Base-by-base conservation (phyloP, 1,284 basidiomycete genomes). In the Mixia osmundae region DNA sequence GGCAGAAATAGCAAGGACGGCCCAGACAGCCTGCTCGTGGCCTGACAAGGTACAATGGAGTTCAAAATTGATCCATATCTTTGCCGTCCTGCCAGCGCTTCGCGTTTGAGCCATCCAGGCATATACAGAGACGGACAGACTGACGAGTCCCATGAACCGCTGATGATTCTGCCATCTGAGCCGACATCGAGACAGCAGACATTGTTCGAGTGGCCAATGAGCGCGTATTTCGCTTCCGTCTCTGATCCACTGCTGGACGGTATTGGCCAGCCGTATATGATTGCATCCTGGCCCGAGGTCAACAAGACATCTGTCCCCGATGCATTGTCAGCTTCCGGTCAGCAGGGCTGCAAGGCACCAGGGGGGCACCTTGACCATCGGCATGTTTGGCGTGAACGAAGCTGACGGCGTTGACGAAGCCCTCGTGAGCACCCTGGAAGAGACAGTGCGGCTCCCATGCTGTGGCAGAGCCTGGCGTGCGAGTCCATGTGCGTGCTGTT, bases 101-200 rank as follows among this genome's bases (percentile, higher is more conserved):
- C 16, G 23, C n/a, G 9, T 23, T 18, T 18, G 40, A 25, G 7
- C 23, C 26, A 25, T n/a, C n/a, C n/a, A n/a, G n/a, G n/a, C n/a
- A n/a, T n/a, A n/a, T n/a, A n/a, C n/a, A n/a, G n/a, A n/a, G n/a
- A n/a, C n/a, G n/a, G n/a, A n/a, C n/a, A n/a, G 9, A 57, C 72
- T 57, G 51, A 83, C 82, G 67, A 75, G 59, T 97, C 91, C 89
- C 89, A 97, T 41, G 82, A 89, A 15, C 89, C 89, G n/a, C 82
- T 87, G 38, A 89, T 71, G 44, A 94, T 70, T 12, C 9, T 8
- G 22, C 78, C 77, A 38, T 65, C 63, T 9, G 66, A 54, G 15
- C 68, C 67, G 4, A 70, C 67, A 51, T 80, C 67, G 42, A 99
- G 61, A 19, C 82, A 66, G 56, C 89, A 97, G 11, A 97, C 69